Conservation (phyloP, 768 basidiomycete species). For the Phylloporus scabripes region DNA sequence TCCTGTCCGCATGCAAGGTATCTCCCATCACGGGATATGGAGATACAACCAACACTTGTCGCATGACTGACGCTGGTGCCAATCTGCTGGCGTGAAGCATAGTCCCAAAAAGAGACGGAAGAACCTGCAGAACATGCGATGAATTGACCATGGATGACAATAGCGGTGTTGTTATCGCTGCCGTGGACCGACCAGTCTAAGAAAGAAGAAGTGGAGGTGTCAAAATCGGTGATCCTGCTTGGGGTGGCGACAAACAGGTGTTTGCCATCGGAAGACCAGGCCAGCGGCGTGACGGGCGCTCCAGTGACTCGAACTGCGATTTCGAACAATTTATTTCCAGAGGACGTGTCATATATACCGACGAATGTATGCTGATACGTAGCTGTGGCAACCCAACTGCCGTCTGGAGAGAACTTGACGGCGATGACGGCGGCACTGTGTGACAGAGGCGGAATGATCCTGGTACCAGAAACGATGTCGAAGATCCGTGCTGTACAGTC, state of each 20-base stretch:
- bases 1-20: constrained; percentile 7
- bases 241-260: neutral
- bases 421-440: neutral
- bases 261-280: neutral
- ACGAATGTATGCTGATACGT: neutral
- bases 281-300: neutral
- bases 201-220: neutral
- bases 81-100: neutral
- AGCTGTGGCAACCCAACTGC: neutral
- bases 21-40: constrained; percentile 7
- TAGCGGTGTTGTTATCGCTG: neutral
- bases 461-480: neutral
- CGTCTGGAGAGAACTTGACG: constrained; percentile 2
- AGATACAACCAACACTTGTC: neutral
- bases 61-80: neutral
- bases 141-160: neutral
- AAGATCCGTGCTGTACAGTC: neutral
- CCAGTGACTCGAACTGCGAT: neutral
- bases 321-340: constrained; percentile 1
- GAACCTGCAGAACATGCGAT: neutral
- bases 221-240: neutral
- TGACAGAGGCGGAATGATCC: neutral
- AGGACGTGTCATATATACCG: neutral
- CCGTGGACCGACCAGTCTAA: constrained; percentile 2
- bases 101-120: constrained; percentile 8